These are phyloP conservation scores for Rhodosporidiobolus sp. DNA, from an alignment of 768 basidiomycete species.

Conservation along the genomic window DNA sequence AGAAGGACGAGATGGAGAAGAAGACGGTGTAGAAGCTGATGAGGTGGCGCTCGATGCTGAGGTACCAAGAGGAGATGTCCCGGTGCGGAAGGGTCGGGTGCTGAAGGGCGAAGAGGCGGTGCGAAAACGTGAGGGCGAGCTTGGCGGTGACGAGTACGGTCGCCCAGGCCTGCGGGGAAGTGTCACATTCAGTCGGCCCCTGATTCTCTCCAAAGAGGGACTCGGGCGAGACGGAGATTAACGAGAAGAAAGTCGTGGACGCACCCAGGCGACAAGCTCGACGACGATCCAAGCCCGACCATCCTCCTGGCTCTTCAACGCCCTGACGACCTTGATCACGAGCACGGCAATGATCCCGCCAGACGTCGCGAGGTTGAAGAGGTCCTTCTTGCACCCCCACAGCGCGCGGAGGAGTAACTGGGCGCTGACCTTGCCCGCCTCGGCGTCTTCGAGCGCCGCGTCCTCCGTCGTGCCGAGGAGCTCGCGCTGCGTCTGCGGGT, in stretches of 20 bases:
- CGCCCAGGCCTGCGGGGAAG: conserved; percentile 34
- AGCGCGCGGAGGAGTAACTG: background rate
- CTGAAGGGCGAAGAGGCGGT: conserved; percentile 22
- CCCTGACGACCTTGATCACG: background rate
- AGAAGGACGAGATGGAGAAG: conserved; percentile 37
- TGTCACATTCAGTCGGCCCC: too few relatives aligned
- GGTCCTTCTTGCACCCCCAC: conserved; percentile 32
- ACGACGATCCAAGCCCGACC: background rate
- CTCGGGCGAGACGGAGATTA: background rate
- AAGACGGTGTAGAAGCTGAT: conserved; percentile 33
- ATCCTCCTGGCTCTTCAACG: background rate
- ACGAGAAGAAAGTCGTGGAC: conserved; percentile 12
- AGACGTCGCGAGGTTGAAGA: background rate
- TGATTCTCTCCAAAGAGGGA: too few relatives aligned
- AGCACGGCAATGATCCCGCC: background rate
- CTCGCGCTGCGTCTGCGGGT: conserved; percentile 1
- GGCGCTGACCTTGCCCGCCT: background rate
- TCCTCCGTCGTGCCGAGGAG: background rate
- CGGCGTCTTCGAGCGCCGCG: background rate
- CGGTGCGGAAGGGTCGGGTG: conserved; percentile 16
- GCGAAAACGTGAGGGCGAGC: conserved; percentile 27
- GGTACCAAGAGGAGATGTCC: conserved; percentile 13
- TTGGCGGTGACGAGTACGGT: conserved; percentile 25
- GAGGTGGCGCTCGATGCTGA: conserved; percentile 35
- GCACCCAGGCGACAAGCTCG: conserved; percentile 22